Conservation (phyloP, 495 filamentous ascomycete species). For the Neurospora sp. region DNA sequence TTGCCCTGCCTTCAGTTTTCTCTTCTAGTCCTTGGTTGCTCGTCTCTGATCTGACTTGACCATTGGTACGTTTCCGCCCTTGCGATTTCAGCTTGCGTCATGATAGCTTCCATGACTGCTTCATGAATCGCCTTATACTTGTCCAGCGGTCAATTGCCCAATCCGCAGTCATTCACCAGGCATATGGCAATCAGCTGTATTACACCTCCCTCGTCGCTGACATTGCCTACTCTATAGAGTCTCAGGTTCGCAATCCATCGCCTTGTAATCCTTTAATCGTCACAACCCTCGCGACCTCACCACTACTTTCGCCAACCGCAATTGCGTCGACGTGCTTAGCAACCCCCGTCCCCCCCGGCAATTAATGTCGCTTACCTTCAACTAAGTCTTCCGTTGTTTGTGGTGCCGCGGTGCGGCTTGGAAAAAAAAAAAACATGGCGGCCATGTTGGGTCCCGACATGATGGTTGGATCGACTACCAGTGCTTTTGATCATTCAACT, state of each 20-base stretch:
- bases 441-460: slow-evolving; percentile 27
- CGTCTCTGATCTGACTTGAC: slow-evolving; percentile 5
- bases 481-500: slow-evolving; percentile 13
- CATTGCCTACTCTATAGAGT: neutral
- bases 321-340: neutral
- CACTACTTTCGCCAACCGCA: neutral
- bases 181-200: neutral
- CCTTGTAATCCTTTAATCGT: slow-evolving; percentile 21
- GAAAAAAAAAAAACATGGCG: slow-evolving; percentile 32
- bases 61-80: slow-evolving; percentile 9
- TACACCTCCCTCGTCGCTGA: slow-evolving; percentile 9
- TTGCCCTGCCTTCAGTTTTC: slow-evolving; percentile 5
- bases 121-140: neutral
- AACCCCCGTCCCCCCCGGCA: slow-evolving; percentile 2
- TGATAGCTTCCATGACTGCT: neutral
- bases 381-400: slow-evolving; percentile 28
- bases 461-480: slow-evolving; percentile 21
- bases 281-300: slow-evolving; percentile 4
- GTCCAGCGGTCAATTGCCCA: neutral
- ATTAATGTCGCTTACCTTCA: slow-evolving; percentile 30
- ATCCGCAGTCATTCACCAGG: neutral
- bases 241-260: neutral
- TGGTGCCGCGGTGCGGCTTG: slow-evolving; percentile 39
- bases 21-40: slow-evolving; percentile 10
- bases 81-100: neutral